These are phyloP conservation scores for Pisolithus microcarpus DNA, from an alignment of 768 basidiomycete species.

Conservation along the genomic window DNA sequence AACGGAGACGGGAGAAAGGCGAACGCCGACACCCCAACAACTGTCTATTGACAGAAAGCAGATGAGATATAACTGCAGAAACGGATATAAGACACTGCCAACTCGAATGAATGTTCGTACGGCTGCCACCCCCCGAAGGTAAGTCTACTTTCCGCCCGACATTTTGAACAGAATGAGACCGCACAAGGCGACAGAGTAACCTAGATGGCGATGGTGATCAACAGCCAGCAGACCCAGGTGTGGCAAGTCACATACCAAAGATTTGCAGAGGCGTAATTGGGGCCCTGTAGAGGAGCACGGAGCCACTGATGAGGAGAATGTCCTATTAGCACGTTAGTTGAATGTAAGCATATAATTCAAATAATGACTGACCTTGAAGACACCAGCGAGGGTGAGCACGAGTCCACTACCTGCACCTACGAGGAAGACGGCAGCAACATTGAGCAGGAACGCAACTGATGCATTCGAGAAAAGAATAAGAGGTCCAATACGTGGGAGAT, in stretches of 20 bases:
- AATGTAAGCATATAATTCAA: not conserved
- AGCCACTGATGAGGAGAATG: conserved; percentile 88
- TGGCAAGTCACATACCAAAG: conserved; percentile 44
- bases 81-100: no score
- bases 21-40: no score
- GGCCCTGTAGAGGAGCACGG: conserved; percentile 80
- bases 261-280: conserved; percentile 78
- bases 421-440: conserved; percentile 91
- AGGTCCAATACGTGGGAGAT: conserved; percentile 57
- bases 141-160: conserved; percentile 48
- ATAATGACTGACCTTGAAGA: conserved; percentile 63
- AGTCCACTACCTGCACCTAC: conserved; percentile 84
- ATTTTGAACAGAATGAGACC: conserved; percentile 86
- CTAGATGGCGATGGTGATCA: conserved; percentile 27
- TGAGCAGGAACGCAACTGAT: conserved; percentile 77
- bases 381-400: conserved; percentile 87
- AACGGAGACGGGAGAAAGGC: no score
- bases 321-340: conserved; percentile 40
- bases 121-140: not conserved
- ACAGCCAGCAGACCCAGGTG: not conserved
- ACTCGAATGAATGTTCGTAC: not conserved
- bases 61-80: no score
- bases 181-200: conserved; percentile 81
- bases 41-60: no score
- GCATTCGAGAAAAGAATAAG: conserved; percentile 79